Evolutionary conservation across 1,139 yeast genomes (phyloP), one percentile per base, ranked within the genome.

Genomic region (Scheffersomyces insectosa): DNA sequence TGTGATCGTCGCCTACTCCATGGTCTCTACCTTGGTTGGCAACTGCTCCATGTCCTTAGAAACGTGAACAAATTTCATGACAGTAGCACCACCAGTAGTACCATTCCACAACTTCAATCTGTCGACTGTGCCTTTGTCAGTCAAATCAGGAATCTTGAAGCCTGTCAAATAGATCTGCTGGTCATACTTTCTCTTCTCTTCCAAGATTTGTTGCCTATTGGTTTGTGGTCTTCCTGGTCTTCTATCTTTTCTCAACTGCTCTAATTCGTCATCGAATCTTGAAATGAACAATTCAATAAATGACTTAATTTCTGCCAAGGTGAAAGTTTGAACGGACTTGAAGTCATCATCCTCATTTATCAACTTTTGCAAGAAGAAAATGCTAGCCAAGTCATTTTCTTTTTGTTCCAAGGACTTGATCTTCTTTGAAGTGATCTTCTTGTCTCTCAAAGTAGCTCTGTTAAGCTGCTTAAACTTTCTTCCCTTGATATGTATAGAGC

Each of bases 201-300:
- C 86, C 46, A 90, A 65, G 30, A 77, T 56, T 51, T 81, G 83
- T 57, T 88, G 96, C 59, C 83, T 80, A 47, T 76, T 77, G 8
- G 86, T 67, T 15, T 88, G 77, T 7, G 98, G 97, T 66, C 98
- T 78, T n/a, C 96, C 95, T 12, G 90, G 83, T 58, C 96, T 78
- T 70, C 96, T 79, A 43, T 75, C 79, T 5, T 62, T 65, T 51
- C 77, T 78, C 46, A 87, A 68, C 45, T 70, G 69, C 11, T 77
- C 77, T 42, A 91, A 64, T 60, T 89, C 97, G 14, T 80, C 89
- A 54, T 84, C 86, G 57, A 82, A 84, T 60, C 95, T 77, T 14
- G 76, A 62, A n/a, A 88, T 68, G 55, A 81, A 88, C 37, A 80
- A 77, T 46, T 79, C 80, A 38, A 88, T 73, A 48, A 88, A 77